These are phyloP conservation scores for Catharanthus roseus DNA, from an alignment of 257 asterid genomes.

Conservation along the genomic window DNA sequence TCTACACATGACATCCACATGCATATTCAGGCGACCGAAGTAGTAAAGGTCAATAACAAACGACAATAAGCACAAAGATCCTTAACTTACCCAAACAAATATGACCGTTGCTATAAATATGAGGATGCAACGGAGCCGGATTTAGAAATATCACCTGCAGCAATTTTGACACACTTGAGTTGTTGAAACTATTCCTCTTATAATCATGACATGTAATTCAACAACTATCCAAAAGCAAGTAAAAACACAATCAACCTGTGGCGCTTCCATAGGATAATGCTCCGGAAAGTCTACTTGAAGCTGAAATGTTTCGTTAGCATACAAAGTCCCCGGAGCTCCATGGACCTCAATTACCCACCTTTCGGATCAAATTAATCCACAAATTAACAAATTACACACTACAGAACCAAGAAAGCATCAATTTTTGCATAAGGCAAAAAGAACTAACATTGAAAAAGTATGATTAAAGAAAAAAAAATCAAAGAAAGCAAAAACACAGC, in stretches of 20 bases:
- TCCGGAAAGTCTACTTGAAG: conserved; percentile 54
- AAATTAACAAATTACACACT: background rate
- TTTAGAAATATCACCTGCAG: conserved; percentile 32
- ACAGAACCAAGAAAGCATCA: background rate
- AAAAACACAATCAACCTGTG: conserved; percentile 30
- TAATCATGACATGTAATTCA: background rate
- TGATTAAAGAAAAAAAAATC: background rate
- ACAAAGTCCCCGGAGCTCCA: conserved; percentile 47
- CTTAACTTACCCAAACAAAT: conserved; percentile 30
- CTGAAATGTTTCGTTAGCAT: conserved; percentile 38
- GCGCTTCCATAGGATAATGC: conserved; percentile 55
- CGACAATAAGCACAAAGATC: background rate
- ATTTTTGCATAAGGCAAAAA: background rate
- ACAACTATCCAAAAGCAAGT: background rate
- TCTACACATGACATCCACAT: background rate
- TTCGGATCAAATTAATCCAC: conserved; percentile 8
- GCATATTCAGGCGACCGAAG: background rate
- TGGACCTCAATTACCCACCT: conserved; percentile 51
- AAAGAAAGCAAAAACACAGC: background rate
- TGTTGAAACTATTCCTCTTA: background rate
- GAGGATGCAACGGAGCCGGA: conserved; percentile 38
- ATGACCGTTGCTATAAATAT: conserved; percentile 37
- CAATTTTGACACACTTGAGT: background rate
- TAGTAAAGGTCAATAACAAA: background rate
- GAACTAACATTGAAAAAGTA: background rate